These are phyloP conservation scores for Diutina scorzettiae DNA, from an alignment of 1,139 yeast species.

Conservation along the genomic window DNA sequence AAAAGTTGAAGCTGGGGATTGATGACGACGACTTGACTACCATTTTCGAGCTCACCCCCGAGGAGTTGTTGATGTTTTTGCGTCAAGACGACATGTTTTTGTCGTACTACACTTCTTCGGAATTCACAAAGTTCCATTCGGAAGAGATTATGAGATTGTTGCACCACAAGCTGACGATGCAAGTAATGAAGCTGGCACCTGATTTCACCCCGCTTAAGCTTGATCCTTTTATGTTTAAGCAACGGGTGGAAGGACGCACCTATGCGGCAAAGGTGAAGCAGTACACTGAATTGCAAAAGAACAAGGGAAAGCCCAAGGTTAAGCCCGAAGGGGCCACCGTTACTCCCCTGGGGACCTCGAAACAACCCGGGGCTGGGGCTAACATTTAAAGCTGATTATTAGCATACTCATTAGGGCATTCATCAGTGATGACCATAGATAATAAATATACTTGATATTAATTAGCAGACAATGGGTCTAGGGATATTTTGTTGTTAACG, in stretches of 20 bases:
- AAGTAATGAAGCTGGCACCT: neutral
- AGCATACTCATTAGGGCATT: no score
- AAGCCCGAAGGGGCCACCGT: no score
- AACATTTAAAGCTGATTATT: no score
- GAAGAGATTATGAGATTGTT: slow-evolving; percentile 5
- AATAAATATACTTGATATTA: no score
- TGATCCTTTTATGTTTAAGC: neutral
- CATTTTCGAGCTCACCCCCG: neutral
- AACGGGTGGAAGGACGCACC: neutral
- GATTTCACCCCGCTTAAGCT: slow-evolving; percentile 3
- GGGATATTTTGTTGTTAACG: no score
- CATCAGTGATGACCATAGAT: no score
- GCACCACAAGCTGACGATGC: neutral
- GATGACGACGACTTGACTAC: slow-evolving; percentile 1
- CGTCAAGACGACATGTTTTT: slow-evolving; percentile 3
- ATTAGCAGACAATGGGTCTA: no score
- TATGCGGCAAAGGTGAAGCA: neutral
- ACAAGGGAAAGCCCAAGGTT: no score
- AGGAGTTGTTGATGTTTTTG: slow-evolving; percentile 4
- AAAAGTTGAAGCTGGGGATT: slow-evolving; percentile 5
- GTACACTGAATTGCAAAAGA: neutral
- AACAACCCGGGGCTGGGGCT: no score
- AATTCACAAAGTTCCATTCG: neutral
- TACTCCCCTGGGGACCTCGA: no score
- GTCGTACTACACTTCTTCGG: neutral